phyloP scores from a whole-genome alignment of 768 basidiomycete genomes.

The Lentinula sp. region DNA sequence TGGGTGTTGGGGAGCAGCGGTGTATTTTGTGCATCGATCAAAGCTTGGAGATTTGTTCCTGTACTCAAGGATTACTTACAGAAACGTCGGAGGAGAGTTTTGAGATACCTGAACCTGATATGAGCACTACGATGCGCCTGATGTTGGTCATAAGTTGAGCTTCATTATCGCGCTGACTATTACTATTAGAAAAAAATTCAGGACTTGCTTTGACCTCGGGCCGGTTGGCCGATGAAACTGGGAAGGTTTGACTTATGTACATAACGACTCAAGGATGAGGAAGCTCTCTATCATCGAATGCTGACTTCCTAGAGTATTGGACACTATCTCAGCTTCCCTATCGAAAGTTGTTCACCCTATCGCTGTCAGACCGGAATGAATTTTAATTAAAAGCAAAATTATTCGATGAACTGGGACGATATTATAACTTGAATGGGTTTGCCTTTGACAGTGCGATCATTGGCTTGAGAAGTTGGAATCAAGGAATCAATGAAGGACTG shows the following conservation, averaged over 20 bases:
- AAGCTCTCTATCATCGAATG: not conserved
- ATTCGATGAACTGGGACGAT: constrained; percentile 38
- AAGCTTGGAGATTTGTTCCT: constrained; percentile 96
- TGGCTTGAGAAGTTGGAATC: too few relatives aligned
- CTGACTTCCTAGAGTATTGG: constrained; percentile 13
- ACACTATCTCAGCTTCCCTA: constrained; percentile 40
- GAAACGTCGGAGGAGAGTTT: not conserved
- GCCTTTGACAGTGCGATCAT: constrained; percentile 9
- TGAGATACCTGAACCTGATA: constrained; percentile 46
- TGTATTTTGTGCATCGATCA: constrained; percentile 83
- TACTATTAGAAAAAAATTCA: not conserved
- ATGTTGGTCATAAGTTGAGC: not conserved
- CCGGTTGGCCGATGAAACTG: not conserved
- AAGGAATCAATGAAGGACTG: too few relatives aligned
- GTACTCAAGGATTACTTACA: not conserved
- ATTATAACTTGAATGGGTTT: constrained; percentile 33
- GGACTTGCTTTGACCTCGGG: not conserved
- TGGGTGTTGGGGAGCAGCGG: constrained; percentile 62
- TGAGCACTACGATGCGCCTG: constrained; percentile 37
- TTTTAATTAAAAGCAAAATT: constrained; percentile 24
- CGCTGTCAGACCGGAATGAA: too few relatives aligned
- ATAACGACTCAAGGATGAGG: too few relatives aligned
- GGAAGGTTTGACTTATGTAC: too few relatives aligned
- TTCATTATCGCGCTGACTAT: not conserved
- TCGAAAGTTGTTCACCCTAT: not conserved